Evolutionary conservation across 495 filamentous ascomycete genomes (phyloP).

Genomic region (Daldinia decipiens): DNA sequence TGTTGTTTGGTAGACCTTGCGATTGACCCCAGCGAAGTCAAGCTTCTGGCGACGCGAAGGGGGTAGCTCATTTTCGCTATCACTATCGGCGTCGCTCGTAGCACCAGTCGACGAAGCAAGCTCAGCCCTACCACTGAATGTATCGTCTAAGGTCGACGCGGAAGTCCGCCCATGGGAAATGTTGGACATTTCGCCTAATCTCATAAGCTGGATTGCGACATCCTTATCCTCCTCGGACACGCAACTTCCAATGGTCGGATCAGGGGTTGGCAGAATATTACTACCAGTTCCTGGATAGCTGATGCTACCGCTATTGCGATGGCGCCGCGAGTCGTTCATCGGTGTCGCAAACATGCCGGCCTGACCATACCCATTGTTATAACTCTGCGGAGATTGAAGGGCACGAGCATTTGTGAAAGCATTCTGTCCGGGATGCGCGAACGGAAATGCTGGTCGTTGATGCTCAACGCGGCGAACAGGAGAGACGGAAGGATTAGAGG

Average conservation of each 20-base stretch:
- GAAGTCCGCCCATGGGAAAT: constrained; percentile 90
- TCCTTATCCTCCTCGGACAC: constrained; percentile 99
- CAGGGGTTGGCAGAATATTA: constrained; percentile 83
- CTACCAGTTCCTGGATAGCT: constrained; percentile 57
- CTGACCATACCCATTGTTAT: constrained; percentile 62
- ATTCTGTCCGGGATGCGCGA: constrained; percentile 74
- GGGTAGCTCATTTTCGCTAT: constrained; percentile 76
- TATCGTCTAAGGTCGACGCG: constrained; percentile 92
- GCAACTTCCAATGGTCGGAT: constrained; percentile 91
- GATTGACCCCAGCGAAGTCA: constrained; percentile 58
- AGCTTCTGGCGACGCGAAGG: constrained; percentile 69
- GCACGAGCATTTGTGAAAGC: constrained; percentile 76
- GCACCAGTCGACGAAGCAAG: constrained; percentile 84
- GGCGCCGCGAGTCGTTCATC: constrained; percentile 68
- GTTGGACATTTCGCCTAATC: constrained; percentile 90
- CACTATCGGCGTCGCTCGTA: constrained; percentile 80
- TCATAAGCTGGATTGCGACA: constrained; percentile 95
- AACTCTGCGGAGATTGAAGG: constrained; percentile 82
- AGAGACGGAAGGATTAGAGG: constrained; percentile 91
- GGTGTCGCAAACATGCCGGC: constrained; percentile 64
- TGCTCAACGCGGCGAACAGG: constrained; percentile 79
- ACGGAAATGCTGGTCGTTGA: constrained; percentile 70
- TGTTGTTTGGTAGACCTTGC: constrained; percentile 65
- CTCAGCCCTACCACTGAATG: constrained; percentile 87
- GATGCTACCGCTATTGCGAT: constrained; percentile 72